Base-by-base conservation (phyloP, 108 stramenopile genomes). In the Cyclotella atomus region DNA sequence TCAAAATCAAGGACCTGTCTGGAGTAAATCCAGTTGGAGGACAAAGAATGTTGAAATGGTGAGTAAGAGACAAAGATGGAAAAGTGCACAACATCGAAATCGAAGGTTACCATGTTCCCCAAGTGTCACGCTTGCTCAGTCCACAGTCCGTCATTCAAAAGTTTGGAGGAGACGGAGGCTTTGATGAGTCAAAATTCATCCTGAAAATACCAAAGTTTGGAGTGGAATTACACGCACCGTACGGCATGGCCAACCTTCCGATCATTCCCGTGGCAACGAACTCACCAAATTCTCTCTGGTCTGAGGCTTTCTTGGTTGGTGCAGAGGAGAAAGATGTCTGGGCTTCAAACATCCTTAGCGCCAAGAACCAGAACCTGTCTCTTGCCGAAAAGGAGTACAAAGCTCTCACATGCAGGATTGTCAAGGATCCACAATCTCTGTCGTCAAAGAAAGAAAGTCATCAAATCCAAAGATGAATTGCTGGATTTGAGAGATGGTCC, bases 1-100 rank as follows among this genome's bases (percentile, higher is more conserved):
- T 53, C n/a, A 19, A 25, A 20, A 68, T 68, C 30, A 68, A 29
- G 20, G 66, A 68, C 21, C 33, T 68, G 16, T 68, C 66, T 23
- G 47, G 49, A 12, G 33, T 33, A 0, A 54, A 68, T 23, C 3
- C 29, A 20, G 49, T 68, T 20, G 33, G 10, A 34, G 50, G 66
- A 23, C 16, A 68, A 53, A 30, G 66, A 17, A n/a, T 68, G 19
- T 14, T 68, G 0, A 2, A 3, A 29, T 68, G 52, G 66, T 8
- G 19, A 23, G 33, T 54, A 17, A 10, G 16, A 16, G 66, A 68
- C 27, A 20, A 28, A 21, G 12, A 35, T 33, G 66, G 49, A 3
- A 6, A 17, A 53, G 10, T 23, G 2, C 49, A 35, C 10, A 12
- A 15, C 6, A 30, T 46, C 19, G 35, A 29, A 2, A 27, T 53